Evolutionary conservation across 1,139 yeast species (phyloP).

Genomic region (Taiozyma sp.): DNA sequence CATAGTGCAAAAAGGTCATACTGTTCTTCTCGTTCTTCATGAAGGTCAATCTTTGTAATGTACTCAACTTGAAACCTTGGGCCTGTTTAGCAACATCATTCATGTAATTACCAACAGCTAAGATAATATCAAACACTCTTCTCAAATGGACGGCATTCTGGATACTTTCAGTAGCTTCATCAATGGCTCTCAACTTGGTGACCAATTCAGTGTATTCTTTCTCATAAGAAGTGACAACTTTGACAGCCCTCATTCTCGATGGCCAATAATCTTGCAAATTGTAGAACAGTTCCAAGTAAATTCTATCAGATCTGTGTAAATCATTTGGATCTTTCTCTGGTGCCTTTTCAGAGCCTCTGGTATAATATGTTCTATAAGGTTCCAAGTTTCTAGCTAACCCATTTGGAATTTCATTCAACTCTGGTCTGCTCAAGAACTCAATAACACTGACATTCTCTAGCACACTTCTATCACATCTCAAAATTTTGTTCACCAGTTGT

Average conservation of each 20-base stretch:
- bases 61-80: constrained; percentile 70
- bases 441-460: constrained; percentile 56
- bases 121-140: constrained; percentile 67
- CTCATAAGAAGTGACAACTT: constrained; percentile 55
- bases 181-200: constrained; percentile 54
- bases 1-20: constrained; percentile 76
- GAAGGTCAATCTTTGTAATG: constrained; percentile 70
- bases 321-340: constrained; percentile 77
- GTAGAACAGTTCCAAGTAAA: constrained; percentile 67
- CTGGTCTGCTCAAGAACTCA: constrained; percentile 69
- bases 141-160: constrained; percentile 55
- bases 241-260: constrained; percentile 69
- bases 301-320: constrained; percentile 71
- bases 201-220: constrained; percentile 70
- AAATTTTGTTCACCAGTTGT: constrained; percentile 51
- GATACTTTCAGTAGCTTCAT: constrained; percentile 58
- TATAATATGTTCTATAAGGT: constrained; percentile 62
- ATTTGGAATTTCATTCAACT: constrained; percentile 60
- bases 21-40: constrained; percentile 76
- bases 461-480: constrained; percentile 59
- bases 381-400: constrained; percentile 60
- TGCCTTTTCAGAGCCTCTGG: constrained; percentile 36
- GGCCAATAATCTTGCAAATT: constrained; percentile 79
- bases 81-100: constrained; percentile 78
- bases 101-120: constrained; percentile 83